These are phyloP conservation scores for Geotrichum reessii DNA, from an alignment of 1,139 yeast genomes.

Conservation along the genomic window DNA sequence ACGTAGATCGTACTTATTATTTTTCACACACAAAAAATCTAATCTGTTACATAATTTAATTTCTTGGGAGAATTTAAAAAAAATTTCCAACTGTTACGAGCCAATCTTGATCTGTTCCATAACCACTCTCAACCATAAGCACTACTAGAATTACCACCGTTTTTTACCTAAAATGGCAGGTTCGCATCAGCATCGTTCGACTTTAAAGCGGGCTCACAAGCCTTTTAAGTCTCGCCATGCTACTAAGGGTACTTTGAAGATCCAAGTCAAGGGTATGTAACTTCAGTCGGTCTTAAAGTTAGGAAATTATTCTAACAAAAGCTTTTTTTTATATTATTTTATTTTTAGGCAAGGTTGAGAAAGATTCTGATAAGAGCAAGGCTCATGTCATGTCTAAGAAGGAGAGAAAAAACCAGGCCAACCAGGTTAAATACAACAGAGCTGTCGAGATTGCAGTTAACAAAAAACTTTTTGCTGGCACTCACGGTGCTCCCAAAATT, in stretches of 20 bases:
- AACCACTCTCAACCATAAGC: background rate
- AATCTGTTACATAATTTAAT: background rate
- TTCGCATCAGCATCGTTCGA: slow-evolving; percentile 67
- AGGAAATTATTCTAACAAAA: background rate
- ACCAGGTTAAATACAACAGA: slow-evolving; percentile 72
- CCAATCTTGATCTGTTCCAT: background rate
- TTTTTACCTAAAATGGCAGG: slow-evolving; percentile 16
- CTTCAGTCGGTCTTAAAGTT: background rate
- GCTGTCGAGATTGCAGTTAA: slow-evolving; percentile 43
- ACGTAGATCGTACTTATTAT: no score
- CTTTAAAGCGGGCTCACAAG: slow-evolving; percentile 79
- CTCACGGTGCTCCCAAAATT: slow-evolving; percentile 74
- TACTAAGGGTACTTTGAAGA: slow-evolving; percentile 81
- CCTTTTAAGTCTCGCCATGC: slow-evolving; percentile 88
- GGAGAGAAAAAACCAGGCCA: slow-evolving; percentile 74
- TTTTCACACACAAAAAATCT: background rate
- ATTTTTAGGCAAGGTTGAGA: slow-evolving; percentile 57
- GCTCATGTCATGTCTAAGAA: slow-evolving; percentile 46
- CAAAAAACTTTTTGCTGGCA: slow-evolving; percentile 73
- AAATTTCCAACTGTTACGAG: background rate
- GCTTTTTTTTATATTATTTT: background rate
- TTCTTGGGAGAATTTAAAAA: background rate
- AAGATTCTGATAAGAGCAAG: slow-evolving; percentile 44
- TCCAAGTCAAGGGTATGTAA: slow-evolving; percentile 58
- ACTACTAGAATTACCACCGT: background rate